Evolutionary conservation across 345 rosid genomes (phyloP).

Genomic region (Laguncularia racemosa): DNA sequence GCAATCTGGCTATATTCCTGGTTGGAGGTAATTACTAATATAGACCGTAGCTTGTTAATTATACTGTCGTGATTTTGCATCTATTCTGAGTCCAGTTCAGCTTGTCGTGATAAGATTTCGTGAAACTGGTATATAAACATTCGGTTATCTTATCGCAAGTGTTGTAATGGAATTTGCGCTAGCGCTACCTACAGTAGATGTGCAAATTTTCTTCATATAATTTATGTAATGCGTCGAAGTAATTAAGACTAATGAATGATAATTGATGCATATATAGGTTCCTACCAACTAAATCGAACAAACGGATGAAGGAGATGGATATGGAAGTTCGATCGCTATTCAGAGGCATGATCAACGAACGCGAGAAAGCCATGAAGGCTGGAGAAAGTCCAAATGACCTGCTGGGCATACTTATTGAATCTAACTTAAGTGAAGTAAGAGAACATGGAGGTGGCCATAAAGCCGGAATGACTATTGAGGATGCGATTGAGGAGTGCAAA

Average conservation of each 20-base stretch:
- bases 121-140: too few relatives aligned
- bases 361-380: constrained; percentile 25
- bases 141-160: too few relatives aligned
- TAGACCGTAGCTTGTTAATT: too few relatives aligned
- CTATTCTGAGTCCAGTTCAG: too few relatives aligned
- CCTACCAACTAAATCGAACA: constrained; percentile 33
- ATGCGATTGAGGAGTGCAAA: constrained; percentile 16
- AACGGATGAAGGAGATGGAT: constrained; percentile 26
- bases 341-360: constrained; percentile 20
- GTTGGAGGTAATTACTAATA: constrained; percentile 47
- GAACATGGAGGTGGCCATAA: constrained; percentile 13
- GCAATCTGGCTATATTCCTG: constrained; percentile 21
- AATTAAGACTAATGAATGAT: too few relatives aligned
- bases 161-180: too few relatives aligned
- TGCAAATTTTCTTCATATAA: too few relatives aligned
- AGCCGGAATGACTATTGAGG: constrained; percentile 26
- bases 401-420: too few relatives aligned
- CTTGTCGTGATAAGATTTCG: background rate
- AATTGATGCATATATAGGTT: constrained; percentile 20
- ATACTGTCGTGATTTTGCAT: too few relatives aligned
- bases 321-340: constrained; percentile 21
- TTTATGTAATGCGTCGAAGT: too few relatives aligned
- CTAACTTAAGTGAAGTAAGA: background rate
- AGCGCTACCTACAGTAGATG: too few relatives aligned
- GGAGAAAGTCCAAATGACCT: constrained; percentile 14